A percentile compares a stretch with the other conserved stretches of the same genome.
Evolutionary conservation across 2,329 filamentous ascomycete species (phyloP).

Genomic region (Trichophyton benhamiae): DNA sequence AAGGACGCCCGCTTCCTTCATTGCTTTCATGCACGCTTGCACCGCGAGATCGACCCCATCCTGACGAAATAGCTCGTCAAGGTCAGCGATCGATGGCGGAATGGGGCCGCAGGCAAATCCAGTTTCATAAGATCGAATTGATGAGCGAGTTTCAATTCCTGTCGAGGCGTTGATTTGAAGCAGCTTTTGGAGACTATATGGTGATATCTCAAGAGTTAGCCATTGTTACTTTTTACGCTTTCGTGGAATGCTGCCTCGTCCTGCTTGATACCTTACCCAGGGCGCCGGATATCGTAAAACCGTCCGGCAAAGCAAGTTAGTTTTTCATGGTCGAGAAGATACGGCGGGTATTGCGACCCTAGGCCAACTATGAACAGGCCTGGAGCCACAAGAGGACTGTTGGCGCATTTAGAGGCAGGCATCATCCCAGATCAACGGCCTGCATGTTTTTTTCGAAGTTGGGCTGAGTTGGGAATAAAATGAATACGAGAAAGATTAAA

Average conservation of each 20-base stretch:
- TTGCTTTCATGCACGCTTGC: background rate
- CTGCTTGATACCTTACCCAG: background rate
- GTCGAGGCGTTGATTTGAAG: background rate
- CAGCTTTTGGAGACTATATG: background rate
- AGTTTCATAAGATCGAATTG: background rate
- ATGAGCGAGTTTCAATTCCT: background rate
- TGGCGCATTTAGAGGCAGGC: too few relatives aligned
- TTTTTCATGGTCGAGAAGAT: background rate
- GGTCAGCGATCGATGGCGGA: background rate
- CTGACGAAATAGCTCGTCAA: background rate
- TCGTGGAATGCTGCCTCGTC: background rate
- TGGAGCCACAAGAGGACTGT: background rate
- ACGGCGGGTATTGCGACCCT: background rate
- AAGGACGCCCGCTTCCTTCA: background rate
- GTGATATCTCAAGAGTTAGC: background rate
- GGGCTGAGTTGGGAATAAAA: too few relatives aligned
- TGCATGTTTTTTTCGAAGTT: too few relatives aligned
- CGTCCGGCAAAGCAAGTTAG: background rate
- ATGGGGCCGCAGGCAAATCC: background rate
- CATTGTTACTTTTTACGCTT: background rate
- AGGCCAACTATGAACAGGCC: constrained; percentile 16
- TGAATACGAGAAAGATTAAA: too few relatives aligned
- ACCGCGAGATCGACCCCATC: background rate
- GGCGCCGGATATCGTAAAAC: background rate
- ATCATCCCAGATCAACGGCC: too few relatives aligned